Base-by-base conservation (phyloP, 768 basidiomycete species). In the Pisolithus microcarpus region DNA sequence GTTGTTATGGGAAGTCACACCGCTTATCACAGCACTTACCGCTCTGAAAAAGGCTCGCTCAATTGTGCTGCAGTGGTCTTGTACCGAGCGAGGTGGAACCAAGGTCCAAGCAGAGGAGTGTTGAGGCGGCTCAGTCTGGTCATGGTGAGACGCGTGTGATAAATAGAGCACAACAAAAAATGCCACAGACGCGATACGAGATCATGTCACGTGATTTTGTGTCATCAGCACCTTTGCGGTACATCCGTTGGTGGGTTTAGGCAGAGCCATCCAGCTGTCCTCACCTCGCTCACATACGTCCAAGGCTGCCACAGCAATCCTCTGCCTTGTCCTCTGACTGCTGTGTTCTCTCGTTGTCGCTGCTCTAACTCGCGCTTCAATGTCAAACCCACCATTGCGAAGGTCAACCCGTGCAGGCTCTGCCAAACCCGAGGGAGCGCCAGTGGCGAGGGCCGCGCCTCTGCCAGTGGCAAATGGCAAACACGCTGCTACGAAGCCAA, bases 351-450 rank as follows among this genome's bases (percentile, higher is more conserved):
- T 31, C 36, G 6, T 36, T 36, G 38, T 38, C 31, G 49, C 50
- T 45, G 48, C 37, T 46, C 39, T 43, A 43, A 71, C 73, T 70
- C 23, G 36, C 30, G 31, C 51, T 36, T 53, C 40, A 44, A 67
- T 72, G 65, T 60, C 67, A 46, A 50, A 26, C 48, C 64, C 56
- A 1, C 67, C 76, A 53, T 75, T 73, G 34, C 72, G 80, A 61
- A 77, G 80, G 42, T 78, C 80, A 26, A 67, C 79, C 38, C 72
- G 81, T 24, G 75, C 80, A 3, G 57, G 76, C 28, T 77, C 80
- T 6, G 64, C 71, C 5, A 76, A 73, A 48, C 70, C 73, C 4
- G 55, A 63, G 15, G 67, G 67, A 4, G 53, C 55, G 4, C 56
- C 28, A 0, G 51, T 46, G 3, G 56, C 68, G 0, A 52, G 67